Evolutionary conservation across 306 rosid genomes (phyloP), one percentile per base, ranked within the genome.

Genomic region (Lathyrus sativus): DNA sequence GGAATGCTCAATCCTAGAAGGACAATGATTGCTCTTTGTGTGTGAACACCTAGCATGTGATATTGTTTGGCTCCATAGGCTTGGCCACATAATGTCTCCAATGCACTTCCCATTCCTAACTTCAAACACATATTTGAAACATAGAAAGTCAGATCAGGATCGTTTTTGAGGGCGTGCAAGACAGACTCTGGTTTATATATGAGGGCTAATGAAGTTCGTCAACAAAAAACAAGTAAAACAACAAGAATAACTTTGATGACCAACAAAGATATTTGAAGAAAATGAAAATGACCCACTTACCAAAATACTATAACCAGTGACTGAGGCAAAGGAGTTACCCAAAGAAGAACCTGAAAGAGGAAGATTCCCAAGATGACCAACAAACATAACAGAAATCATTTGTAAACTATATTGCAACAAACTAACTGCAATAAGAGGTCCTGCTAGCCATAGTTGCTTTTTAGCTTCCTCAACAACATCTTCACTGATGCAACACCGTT

Each of bases 101-200:
- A 72, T 46, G 90, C 90, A 75, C 90, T 85, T 14, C 82, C 84
- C 82, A 85, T 80, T 65, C 90, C 90, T 79, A 82, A 54, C 90
- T 80, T 45, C 10, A 26, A 45, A 72, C 10, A 35, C 54, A 73
- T 15, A 13, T 37, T 59, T 38, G 1, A 67, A 58, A 67, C 70
- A 57, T 11, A 12, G 15, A 14, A 53, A 64, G 0, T 28, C 4
- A 26, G 7, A 4, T 33, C 38, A 33, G 2, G 38, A 6, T 1
- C 2, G 38, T 6, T 2, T 33, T 6, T 33, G 9, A 33, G 8
- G 2, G 38, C 38, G 38, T 33, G 38, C 9, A 33, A 33, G 38
- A 6, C 6, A 2, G 9, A 31, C 37, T 31, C 37, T 5, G 7
- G 1, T 31, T 31, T 5, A 31, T 4, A 33, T 19, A 22, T 53